Conservation (phyloP, 2,329 filamentous ascomycete genomes). For the Colletotrichum sp. region DNA sequence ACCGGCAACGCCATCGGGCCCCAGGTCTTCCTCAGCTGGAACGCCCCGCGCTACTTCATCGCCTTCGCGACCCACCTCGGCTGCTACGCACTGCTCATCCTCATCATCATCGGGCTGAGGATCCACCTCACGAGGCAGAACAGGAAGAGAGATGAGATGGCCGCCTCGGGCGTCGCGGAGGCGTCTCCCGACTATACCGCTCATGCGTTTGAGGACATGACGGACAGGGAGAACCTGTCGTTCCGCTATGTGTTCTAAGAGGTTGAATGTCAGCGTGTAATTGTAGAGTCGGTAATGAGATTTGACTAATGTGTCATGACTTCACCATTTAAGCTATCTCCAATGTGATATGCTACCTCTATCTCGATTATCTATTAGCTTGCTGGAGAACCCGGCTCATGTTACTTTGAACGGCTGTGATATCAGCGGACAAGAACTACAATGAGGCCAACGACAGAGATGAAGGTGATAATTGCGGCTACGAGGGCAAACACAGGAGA, state of each 20-base stretch:
- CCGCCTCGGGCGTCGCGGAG: conserved; percentile 42
- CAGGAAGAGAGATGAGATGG: conserved; percentile 56
- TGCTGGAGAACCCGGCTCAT: rapidly evolving
- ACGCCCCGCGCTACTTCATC: conserved; percentile 70
- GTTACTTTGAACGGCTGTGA: rapidly evolving
- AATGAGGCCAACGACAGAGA: neutral
- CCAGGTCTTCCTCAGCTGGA: conserved; percentile 65
- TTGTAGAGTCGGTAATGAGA: neutral
- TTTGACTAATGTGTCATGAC: neutral
- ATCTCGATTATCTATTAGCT: rapidly evolving
- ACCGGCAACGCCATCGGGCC: conserved; percentile 72
- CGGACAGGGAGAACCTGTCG: conserved; percentile 64
- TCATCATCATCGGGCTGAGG: conserved; percentile 61
- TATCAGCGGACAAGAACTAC: rapidly evolving
- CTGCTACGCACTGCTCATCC: conserved; percentile 67
- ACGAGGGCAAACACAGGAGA: too few relatives aligned
- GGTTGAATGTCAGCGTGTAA: neutral
- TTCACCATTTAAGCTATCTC: rapidly evolving
- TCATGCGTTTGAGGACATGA: conserved; percentile 68
- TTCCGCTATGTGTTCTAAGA: conserved; percentile 61
- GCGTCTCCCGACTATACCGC: conserved; percentile 44
- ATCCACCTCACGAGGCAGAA: conserved; percentile 65
- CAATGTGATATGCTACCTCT: neutral
- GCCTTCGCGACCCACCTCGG: conserved; percentile 73
- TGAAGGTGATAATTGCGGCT: neutral